These are phyloP conservation scores for Taxawa tesnikishii DNA, from an alignment of 2,329 filamentous ascomycete genomes.

Conservation along the genomic window DNA sequence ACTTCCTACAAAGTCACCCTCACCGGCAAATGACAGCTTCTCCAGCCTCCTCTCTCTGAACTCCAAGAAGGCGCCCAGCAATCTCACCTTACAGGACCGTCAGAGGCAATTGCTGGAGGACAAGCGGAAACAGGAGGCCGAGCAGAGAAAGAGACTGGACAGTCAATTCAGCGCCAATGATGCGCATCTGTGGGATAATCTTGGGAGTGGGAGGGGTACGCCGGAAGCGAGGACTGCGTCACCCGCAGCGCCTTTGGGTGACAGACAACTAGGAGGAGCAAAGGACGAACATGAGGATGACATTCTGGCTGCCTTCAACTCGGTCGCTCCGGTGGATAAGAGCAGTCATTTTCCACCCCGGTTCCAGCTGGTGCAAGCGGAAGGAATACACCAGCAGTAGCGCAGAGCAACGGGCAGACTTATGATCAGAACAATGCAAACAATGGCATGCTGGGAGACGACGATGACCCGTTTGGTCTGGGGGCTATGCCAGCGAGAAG, in stretches of 20 bases:
- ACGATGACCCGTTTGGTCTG: constrained; percentile 81
- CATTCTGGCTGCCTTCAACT: constrained; percentile 49
- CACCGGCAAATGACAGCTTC: constrained; percentile 56
- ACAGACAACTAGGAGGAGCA: background rate
- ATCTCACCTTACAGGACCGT: constrained; percentile 54
- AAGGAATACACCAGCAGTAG: constrained; percentile 23
- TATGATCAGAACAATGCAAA: background rate
- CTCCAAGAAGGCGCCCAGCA: constrained; percentile 49
- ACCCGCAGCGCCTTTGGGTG: background rate
- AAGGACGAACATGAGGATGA: constrained; percentile 37
- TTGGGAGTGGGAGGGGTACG: constrained; percentile 45
- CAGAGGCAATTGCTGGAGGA: constrained; percentile 65
- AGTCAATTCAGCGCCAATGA: constrained; percentile 60
- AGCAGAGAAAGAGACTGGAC: constrained; percentile 59
- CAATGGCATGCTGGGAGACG: constrained; percentile 35
- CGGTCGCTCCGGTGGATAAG: constrained; percentile 44
- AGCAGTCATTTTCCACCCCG: constrained; percentile 46
- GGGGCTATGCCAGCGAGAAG: constrained; percentile 22
- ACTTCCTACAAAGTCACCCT: constrained; percentile 40
- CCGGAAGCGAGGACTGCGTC: constrained; percentile 21
- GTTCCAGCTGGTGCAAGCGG: constrained; percentile 23
- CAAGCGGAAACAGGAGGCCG: constrained; percentile 63
- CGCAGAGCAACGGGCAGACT: constrained; percentile 3
- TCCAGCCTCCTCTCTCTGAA: constrained; percentile 60
- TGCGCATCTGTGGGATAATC: constrained; percentile 59